Conservation (phyloP, 306 rosid genomes). For the Spatholobus suberectus region DNA sequence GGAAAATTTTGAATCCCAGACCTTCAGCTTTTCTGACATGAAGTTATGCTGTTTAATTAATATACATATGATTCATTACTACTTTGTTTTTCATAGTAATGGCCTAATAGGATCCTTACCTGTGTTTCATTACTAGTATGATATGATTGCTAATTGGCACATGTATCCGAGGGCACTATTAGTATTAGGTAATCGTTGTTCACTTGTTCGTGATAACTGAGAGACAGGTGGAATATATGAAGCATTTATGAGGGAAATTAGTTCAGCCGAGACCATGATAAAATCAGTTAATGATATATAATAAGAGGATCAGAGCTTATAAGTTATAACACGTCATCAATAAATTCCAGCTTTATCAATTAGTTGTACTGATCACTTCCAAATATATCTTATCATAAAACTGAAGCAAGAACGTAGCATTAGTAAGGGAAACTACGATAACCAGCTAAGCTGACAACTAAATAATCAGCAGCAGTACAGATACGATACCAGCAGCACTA, state of each 20-base stretch:
- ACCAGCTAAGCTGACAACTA: not conserved
- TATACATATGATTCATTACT: not conserved
- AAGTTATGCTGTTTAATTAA: not conserved
- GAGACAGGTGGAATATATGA: not conserved
- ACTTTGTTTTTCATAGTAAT: not conserved
- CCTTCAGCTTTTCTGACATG: slow-evolving; percentile 4
- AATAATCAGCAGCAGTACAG: not conserved
- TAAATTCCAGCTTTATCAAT: not conserved
- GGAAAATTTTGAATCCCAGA: slow-evolving; percentile 1
- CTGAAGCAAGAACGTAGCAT: not conserved
- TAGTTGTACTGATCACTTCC: not conserved
- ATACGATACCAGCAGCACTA: not conserved
- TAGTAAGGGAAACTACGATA: not conserved
- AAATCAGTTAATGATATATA: not conserved
- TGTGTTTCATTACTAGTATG: not conserved
- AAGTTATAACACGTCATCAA: not conserved
- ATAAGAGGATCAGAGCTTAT: not conserved
- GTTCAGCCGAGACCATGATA: not conserved
- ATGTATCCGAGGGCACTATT: not conserved
- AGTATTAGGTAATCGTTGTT: not conserved
- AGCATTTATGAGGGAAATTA: not conserved
- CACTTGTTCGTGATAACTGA: not conserved
- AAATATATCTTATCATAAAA: not conserved
- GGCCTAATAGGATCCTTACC: not conserved
- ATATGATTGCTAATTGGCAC: slow-evolving; percentile 14